Evolutionary conservation across 306 rosid species (phyloP), one percentile per base, ranked within the genome.

Genomic region (Corylus avellana): DNA sequence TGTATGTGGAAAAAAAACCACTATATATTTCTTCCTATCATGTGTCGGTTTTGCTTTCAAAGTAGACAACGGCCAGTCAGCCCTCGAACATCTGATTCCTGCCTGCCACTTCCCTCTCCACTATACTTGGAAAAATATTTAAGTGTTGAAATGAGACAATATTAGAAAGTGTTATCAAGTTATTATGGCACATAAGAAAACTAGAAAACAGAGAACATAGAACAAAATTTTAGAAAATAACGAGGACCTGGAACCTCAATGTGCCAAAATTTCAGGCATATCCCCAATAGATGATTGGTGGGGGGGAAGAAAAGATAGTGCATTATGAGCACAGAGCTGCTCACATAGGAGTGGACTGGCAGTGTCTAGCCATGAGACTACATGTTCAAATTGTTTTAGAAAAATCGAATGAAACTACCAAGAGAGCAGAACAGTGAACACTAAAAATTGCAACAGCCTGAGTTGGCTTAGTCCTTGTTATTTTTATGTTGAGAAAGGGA

Each of bases 91-190:
- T 85, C 97, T 88, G 80, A 96, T 91, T 79, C 99, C 98, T 66
- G 97, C 94, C 87, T 91, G 93, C 99, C 99, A 93, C 87, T 90
- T 96, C 77, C 99, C 99, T 82, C 99, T 90, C 97, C 99, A 90
- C 99, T 96, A 74, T 69, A 80, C 78, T 86, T 84, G 85, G 85
- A 70, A 56, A 75, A 84, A 84, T 48, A 79, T 53, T 67, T 50
- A 72, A 82, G 42, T 47, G 49, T 54, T 59, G 58, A 83, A 70
- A 69, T 47, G 67, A 79, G 78, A 79, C n/a, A 56, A 81, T 61
- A 73, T 85, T 66, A 87, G 81, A 50, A 75, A 3, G 44, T 39
- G 12, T 55, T 54, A 37, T 74, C 42, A 44, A 17, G 51, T n/a
- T 17, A 68, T 11, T 42, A 68, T 39, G 29, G 51, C 72, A 39